phyloP scores from a whole-genome alignment of 1,284 basidiomycete species.

The Cutaneotrichosporon curvatum region DNA sequence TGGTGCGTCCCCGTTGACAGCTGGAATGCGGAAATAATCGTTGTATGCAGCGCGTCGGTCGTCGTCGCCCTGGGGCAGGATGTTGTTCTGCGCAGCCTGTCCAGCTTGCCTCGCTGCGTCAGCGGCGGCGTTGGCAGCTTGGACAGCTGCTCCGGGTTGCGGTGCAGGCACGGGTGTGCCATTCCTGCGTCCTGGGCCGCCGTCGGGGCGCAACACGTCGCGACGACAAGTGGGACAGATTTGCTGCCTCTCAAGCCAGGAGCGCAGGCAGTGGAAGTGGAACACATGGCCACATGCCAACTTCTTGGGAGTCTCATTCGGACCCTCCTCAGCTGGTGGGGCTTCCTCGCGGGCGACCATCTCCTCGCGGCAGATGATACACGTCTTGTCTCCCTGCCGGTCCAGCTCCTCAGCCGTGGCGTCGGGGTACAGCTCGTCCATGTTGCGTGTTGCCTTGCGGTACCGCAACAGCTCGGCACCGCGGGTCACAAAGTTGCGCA shows the following conservation, averaged over 20 bases:
- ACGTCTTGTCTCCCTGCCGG: conserved; percentile 76
- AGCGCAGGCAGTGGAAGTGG: conserved; percentile 93
- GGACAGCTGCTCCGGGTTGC: conserved; percentile 30
- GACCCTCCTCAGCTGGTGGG: conserved; percentile 53
- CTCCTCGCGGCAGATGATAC: conserved; percentile 98
- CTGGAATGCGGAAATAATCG: conserved; percentile 33
- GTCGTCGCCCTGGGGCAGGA: conserved; percentile 1
- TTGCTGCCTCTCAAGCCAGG: conserved; percentile 92
- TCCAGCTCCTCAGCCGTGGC: conserved; percentile 80
- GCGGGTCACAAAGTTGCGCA: conserved; percentile 79
- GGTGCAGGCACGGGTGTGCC: background rate
- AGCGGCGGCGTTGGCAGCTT: conserved; percentile 52
- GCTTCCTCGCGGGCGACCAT: conserved; percentile 55
- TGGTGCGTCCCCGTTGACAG: conserved; percentile 21
- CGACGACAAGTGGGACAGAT: conserved; percentile 90
- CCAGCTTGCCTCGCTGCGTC: conserved; percentile 51
- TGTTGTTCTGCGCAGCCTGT: conserved; percentile 35
- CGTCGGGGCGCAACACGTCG: conserved; percentile 56
- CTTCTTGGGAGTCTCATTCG: conserved; percentile 93
- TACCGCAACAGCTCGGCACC: conserved; percentile 84
- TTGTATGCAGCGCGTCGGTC: conserved; percentile 23
- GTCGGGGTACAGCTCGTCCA: conserved; percentile 93
- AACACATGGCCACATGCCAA: conserved; percentile 95
- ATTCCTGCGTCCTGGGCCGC: background rate
- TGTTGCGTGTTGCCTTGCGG: conserved; percentile 87